Conservation (phyloP, 257 asterid genomes). For the Oldenlandia corymbosa region DNA sequence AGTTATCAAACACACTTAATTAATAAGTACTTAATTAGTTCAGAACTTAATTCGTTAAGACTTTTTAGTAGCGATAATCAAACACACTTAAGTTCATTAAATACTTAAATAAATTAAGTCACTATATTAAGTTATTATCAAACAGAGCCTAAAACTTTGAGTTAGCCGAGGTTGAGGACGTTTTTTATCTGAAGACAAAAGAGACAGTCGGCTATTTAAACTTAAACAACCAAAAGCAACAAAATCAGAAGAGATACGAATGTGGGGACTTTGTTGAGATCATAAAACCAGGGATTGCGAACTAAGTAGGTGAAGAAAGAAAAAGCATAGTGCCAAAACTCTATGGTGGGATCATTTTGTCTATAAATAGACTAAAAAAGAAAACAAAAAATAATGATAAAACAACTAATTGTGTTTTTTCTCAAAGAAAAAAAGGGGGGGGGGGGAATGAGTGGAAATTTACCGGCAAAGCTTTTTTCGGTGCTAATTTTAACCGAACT, state of each 20-base stretch:
- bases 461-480: constrained; percentile 27
- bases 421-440: not conserved
- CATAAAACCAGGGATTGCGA: constrained; percentile 21
- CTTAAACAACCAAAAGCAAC: constrained; percentile 1
- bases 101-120: too few relatives aligned
- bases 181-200: constrained; percentile 12
- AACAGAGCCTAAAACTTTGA: constrained; percentile 1
- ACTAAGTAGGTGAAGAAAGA: constrained; percentile 25
- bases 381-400: not conserved
- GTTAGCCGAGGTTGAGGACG: constrained; percentile 9
- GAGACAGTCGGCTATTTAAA: not conserved
- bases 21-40: too few relatives aligned
- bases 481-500: constrained; percentile 26
- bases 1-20: too few relatives aligned
- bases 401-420: not conserved
- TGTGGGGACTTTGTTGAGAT: constrained; percentile 20
- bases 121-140: too few relatives aligned
- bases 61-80: too few relatives aligned
- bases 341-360: constrained; percentile 22
- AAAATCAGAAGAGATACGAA: not conserved
- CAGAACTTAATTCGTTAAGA: too few relatives aligned
- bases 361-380: not conserved
- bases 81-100: too few relatives aligned
- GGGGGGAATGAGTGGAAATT: constrained; percentile 36
- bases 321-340: not conserved